Conservation (phyloP, 129 eudicot species). For the Rutidosis leptorrhynchoides region DNA sequence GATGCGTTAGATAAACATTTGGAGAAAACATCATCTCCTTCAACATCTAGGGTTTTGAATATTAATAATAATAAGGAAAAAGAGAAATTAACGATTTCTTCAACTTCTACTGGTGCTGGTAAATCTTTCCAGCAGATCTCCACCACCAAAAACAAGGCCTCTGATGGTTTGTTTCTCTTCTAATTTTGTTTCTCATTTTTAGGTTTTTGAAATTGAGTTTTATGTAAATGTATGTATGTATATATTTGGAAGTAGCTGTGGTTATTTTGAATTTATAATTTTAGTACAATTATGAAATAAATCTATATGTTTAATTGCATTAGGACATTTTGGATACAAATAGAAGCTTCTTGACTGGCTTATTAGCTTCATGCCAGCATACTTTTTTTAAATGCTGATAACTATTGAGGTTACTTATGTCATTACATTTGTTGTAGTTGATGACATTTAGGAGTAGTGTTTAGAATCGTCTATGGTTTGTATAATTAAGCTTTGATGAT, state of each 20-base stretch:
- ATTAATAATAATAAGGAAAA: slow-evolving; percentile 38
- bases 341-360: neutral
- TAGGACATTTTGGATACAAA: slow-evolving; percentile 8
- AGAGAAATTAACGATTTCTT: slow-evolving; percentile 43
- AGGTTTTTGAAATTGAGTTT: neutral
- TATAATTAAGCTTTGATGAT: neutral
- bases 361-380: neutral
- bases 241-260: neutral
- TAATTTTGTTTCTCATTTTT: too few relatives aligned
- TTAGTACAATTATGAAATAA: neutral
- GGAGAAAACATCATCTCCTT: slow-evolving; percentile 59
- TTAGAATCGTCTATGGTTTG: neutral
- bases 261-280: neutral
- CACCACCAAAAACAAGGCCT: slow-evolving; percentile 34
- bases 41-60: slow-evolving; percentile 52
- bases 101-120: slow-evolving; percentile 47
- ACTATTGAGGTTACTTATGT: neutral
- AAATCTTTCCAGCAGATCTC: slow-evolving; percentile 27
- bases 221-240: neutral
- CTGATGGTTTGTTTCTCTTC: slow-evolving; percentile 41
- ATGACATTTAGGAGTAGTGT: slow-evolving; percentile 9
- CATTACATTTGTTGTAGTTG: neutral
- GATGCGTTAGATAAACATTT: slow-evolving; percentile 80
- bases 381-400: neutral
- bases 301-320: neutral